phyloP scores from a whole-genome alignment of 1,284 basidiomycete genomes.

The Marasmius oreades region DNA sequence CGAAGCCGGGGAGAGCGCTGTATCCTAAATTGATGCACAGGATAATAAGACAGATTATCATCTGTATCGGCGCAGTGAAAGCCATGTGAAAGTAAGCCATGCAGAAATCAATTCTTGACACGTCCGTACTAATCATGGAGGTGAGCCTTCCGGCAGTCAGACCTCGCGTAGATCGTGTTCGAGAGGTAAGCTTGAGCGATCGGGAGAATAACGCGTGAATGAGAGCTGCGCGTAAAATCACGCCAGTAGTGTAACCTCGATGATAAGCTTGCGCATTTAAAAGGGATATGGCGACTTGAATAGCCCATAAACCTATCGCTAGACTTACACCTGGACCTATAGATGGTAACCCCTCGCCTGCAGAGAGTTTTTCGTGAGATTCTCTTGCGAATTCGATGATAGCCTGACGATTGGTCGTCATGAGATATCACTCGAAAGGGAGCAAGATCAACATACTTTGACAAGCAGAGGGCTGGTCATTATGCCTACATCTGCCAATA shows the following conservation, averaged over 20 bases:
- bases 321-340: slow-evolving; percentile 6
- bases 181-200: slow-evolving; percentile 3
- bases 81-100: slow-evolving; percentile 7
- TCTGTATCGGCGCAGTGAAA: slow-evolving; percentile 5
- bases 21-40: slow-evolving; percentile 8
- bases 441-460: not conserved
- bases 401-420: not conserved
- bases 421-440: not conserved
- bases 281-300: slow-evolving; percentile 6
- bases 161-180: slow-evolving; percentile 5
- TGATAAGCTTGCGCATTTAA: slow-evolving; percentile 7
- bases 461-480: slow-evolving; percentile 7
- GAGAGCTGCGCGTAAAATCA: slow-evolving; percentile 7
- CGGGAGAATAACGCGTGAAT: slow-evolving; percentile 5
- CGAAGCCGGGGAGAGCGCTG: slow-evolving; percentile 5
- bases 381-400: slow-evolving; percentile 4
- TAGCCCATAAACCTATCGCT: slow-evolving; percentile 4
- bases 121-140: slow-evolving; percentile 5
- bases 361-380: not conserved
- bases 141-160: slow-evolving; percentile 4
- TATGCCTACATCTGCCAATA: slow-evolving; percentile 6
- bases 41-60: slow-evolving; percentile 6
- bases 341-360: not conserved
- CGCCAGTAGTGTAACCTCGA: slow-evolving; percentile 6
- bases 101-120: slow-evolving; percentile 10